Conservation (phyloP, 768 basidiomycete genomes). For the Gymnopilus junonius region DNA sequence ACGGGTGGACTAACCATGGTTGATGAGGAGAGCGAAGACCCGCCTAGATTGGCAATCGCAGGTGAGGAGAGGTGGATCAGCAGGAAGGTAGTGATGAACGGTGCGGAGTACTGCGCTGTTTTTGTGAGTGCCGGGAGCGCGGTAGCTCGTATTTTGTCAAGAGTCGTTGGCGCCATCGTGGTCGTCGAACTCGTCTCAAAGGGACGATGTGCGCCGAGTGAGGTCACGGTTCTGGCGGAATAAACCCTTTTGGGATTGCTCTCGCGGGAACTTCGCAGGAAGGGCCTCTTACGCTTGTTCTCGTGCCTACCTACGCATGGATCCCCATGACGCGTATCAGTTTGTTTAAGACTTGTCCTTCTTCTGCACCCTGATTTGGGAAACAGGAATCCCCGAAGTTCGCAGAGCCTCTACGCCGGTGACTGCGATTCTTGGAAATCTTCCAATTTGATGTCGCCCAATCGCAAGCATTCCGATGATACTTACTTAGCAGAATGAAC, state of each 20-base stretch:
- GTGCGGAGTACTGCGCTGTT: constrained; percentile 69
- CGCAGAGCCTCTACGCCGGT: neutral
- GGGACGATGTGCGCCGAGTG: too few relatives aligned
- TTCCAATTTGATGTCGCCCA: too few relatives aligned
- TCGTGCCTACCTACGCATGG: neutral
- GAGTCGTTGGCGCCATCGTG: constrained; percentile 8
- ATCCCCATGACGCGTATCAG: neutral
- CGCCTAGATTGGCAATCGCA: constrained; percentile 70
- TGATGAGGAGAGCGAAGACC: constrained; percentile 67
- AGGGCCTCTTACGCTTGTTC: neutral
- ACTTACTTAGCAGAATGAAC: too few relatives aligned
- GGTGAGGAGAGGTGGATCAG: constrained; percentile 83
- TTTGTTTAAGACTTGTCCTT: neutral
- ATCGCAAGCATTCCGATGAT: too few relatives aligned
- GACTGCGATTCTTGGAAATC: neutral
- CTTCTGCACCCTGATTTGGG: neutral
- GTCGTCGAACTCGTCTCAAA: too few relatives aligned
- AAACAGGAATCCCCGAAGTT: too few relatives aligned
- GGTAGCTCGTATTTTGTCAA: constrained; percentile 14
- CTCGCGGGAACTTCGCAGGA: neutral
- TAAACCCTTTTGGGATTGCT: neutral
- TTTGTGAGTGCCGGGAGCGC: constrained; percentile 47
- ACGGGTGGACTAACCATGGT: constrained; percentile 61
- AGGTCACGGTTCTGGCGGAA: too few relatives aligned
- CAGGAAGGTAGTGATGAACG: constrained; percentile 79